A percentile compares a stretch with the other conserved stretches of the same genome.
These are phyloP conservation scores for Annona squamosa DNA, from an alignment of 164 flowering plant genomes.

Conservation along the genomic window DNA sequence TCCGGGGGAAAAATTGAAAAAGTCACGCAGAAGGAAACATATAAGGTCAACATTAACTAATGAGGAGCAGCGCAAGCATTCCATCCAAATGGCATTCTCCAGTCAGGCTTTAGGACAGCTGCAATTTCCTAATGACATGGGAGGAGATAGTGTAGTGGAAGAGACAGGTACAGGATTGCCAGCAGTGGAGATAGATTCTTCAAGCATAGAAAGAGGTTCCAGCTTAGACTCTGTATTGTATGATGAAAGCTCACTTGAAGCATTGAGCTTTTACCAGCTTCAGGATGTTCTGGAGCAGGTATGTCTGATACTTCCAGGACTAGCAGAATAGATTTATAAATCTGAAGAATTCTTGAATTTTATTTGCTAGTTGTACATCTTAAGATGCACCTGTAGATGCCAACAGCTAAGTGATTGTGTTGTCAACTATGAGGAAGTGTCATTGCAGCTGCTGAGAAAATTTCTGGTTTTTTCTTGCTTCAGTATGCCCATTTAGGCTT, in stretches of 20 bases:
- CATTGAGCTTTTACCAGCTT: slow-evolving; percentile 71
- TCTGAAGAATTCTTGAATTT: not conserved
- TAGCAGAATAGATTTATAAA: not conserved
- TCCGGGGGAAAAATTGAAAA: slow-evolving; percentile 24
- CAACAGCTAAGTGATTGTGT: not conserved
- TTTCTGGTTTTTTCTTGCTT: not conserved
- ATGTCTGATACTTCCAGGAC: not conserved
- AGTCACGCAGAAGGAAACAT: slow-evolving; percentile 8
- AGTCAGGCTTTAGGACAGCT: slow-evolving; percentile 11
- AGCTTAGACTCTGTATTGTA: slow-evolving; percentile 42
- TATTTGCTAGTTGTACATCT: not conserved
- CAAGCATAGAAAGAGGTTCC: slow-evolving; percentile 45
- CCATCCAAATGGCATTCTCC: slow-evolving; percentile 10
- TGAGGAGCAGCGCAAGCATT: slow-evolving; percentile 13
- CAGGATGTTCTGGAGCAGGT: slow-evolving; percentile 78
- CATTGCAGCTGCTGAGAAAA: not conserved
- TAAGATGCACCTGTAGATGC: not conserved
- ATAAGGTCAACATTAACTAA: slow-evolving; percentile 15
- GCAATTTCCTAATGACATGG: slow-evolving; percentile 24
- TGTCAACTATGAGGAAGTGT: not conserved
- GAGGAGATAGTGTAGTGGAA: slow-evolving; percentile 36
- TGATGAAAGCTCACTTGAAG: slow-evolving; percentile 55
- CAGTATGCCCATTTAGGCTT: not conserved
- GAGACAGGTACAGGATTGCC: slow-evolving; percentile 17
- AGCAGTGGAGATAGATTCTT: slow-evolving; percentile 37